Evolutionary conservation across 768 basidiomycete genomes (phyloP).

Genomic region (Arthromyces matolae): DNA sequence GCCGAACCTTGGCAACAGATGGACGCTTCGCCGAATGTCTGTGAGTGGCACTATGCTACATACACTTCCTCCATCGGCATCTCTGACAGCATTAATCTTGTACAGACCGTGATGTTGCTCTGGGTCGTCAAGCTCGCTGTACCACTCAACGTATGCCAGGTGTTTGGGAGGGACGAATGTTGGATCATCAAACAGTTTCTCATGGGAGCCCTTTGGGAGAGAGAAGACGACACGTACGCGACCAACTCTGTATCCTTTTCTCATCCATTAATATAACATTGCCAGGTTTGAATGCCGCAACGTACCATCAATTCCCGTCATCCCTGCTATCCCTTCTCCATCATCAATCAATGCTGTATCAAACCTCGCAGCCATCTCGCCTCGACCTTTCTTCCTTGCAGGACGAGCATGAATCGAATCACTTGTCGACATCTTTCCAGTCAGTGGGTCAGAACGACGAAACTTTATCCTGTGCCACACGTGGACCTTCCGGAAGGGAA

Average conservation of each 20-base stretch:
- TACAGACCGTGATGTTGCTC: no score
- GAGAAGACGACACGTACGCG: constrained; percentile 24
- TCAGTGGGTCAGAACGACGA: constrained; percentile 13
- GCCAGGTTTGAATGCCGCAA: constrained; percentile 16
- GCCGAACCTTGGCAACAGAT: no score
- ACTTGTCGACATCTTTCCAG: constrained; percentile 28
- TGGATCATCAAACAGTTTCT: no score
- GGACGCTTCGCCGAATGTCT: no score
- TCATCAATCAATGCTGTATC: constrained; percentile 23
- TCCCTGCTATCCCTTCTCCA: neutral
- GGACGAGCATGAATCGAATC: constrained; percentile 28
- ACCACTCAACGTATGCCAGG: no score
- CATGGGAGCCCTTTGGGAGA: constrained; percentile 10
- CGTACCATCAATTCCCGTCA: no score
- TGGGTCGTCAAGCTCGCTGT: no score
- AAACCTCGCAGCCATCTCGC: constrained; percentile 25
- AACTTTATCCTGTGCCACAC: constrained; percentile 34
- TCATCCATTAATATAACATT: neutral
- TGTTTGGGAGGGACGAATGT: no score
- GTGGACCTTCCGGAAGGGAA: constrained; percentile 22
- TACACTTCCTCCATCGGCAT: no score
- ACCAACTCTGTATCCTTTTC: constrained; percentile 23
- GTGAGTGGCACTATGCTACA: no score
- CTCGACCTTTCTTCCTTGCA: constrained; percentile 7
- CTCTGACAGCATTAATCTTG: no score